Evolutionary conservation across 176 grass and related monocot genomes (phyloP), one percentile per base, ranked within the genome.

Genomic region (Oryza meyeriana): DNA sequence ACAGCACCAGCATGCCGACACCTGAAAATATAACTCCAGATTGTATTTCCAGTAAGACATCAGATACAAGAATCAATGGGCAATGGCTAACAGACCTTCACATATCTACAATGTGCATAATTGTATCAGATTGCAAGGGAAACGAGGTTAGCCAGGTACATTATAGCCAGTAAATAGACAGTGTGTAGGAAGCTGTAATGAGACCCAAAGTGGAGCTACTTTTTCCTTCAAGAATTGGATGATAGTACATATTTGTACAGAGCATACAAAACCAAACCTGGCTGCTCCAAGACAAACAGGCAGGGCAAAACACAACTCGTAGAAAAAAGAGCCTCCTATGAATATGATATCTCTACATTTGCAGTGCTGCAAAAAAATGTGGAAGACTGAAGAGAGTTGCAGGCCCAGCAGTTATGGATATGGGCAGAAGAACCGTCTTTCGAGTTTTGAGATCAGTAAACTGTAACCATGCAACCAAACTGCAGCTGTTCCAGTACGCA

Each of bases 231-330:
- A 66, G 12, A 89, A 78, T 28, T 40, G 67, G 74, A 38, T 78
- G 47, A 50, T 86, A 42, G 22, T 74, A 90, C 73, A 83, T 10
- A 74, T 86, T 85, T 90, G 82, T 86, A 90, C 88, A 90, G 61
- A 74, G 74, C 44, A 74, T 62, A 88, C 45, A 84, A 79, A 79
- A 77, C 72, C 83, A 82, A 82, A 40, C 61, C 84, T 86, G 59
- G 62, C 50, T 78, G 67, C 83, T 83, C 74, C 74, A 68, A 69
- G 30, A 67, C 79, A 90, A 79, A 40, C 88, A 83, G 59, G 59
- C 27, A n/a, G 59, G 59, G 68, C 61, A 25, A 86, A 79, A 79
- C 38, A 39, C 18, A 83, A 69, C 84, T 48, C 68, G 18, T 2
- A 69, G 24, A 71, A 52, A 84, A 82, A 78, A 62, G 29, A 59